phyloP scores from a whole-genome alignment of 305 asterid genomes.

The Rubia peregrina region DNA sequence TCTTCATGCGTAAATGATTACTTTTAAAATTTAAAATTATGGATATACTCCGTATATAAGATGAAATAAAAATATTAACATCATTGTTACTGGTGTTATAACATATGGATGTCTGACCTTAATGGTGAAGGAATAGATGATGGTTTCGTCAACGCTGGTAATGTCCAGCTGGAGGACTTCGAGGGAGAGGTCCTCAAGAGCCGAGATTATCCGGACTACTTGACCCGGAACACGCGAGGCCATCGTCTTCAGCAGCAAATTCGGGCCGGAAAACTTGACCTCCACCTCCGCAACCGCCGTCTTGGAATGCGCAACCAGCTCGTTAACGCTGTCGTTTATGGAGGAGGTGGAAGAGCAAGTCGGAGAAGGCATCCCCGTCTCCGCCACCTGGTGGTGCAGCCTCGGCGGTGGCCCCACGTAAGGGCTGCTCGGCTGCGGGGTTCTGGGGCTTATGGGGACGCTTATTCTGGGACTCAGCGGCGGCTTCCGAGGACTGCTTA shows the following conservation, averaged over 20 bases:
- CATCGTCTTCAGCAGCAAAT: constrained; percentile 55
- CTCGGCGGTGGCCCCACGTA: constrained; percentile 32
- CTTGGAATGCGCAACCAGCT: constrained; percentile 69
- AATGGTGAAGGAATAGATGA: constrained; percentile 73
- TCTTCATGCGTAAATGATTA: too few relatives aligned
- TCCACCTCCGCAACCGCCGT: constrained; percentile 77
- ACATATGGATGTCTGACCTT: constrained; percentile 39
- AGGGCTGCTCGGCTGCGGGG: constrained; percentile 73
- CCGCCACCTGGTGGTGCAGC: constrained; percentile 22
- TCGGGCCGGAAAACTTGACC: constrained; percentile 72
- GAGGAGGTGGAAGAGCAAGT: constrained; percentile 44
- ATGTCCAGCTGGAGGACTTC: constrained; percentile 74
- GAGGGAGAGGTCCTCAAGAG: constrained; percentile 63
- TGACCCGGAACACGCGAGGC: constrained; percentile 72
- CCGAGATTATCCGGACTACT: constrained; percentile 48
- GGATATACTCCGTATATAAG: too few relatives aligned
- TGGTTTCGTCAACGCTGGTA: constrained; percentile 50
- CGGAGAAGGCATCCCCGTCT: constrained; percentile 33
- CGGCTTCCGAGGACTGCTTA: constrained; percentile 57
- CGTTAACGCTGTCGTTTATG: constrained; percentile 42
- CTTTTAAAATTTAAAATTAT: too few relatives aligned
- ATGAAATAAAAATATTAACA: too few relatives aligned
- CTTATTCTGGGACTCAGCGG: constrained; percentile 64
- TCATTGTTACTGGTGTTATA: too few relatives aligned
- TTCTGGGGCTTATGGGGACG: constrained; percentile 70